These are phyloP conservation scores for Lophium mytilinum DNA, from an alignment of 495 filamentous ascomycete genomes.

Conservation along the genomic window DNA sequence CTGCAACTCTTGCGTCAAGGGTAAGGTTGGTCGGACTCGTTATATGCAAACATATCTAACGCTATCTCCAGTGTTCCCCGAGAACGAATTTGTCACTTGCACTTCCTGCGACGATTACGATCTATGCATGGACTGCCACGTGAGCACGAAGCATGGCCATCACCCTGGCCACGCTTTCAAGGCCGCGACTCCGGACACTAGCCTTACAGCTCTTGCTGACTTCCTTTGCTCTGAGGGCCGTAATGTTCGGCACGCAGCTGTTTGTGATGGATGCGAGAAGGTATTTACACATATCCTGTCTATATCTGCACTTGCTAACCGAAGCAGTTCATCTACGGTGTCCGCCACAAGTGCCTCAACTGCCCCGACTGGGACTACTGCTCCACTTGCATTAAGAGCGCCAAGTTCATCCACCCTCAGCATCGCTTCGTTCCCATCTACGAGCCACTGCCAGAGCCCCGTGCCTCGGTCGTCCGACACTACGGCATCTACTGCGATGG, in stretches of 20 bases:
- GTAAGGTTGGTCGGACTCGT: conserved; percentile 38
- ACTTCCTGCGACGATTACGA: conserved; percentile 81
- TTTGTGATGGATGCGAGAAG: conserved; percentile 93
- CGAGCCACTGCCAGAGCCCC: conserved; percentile 58
- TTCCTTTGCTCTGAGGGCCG: conserved; percentile 73
- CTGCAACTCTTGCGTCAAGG: conserved; percentile 85
- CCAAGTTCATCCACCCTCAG: conserved; percentile 59
- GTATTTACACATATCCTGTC: conserved; percentile 32
- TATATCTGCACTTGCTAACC: conserved; percentile 24
- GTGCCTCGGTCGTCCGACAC: conserved; percentile 44
- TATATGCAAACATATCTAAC: conserved; percentile 14
- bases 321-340: conserved; percentile 62
- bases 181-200: conserved; percentile 49
- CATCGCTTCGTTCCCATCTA: conserved; percentile 91
- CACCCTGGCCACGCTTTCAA: conserved; percentile 81
- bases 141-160: conserved; percentile 74
- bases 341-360: conserved; percentile 93
- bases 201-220: conserved; percentile 47
- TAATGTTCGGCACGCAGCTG: conserved; percentile 70
- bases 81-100: conserved; percentile 78
- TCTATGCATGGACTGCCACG: conserved; percentile 76
- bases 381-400: conserved; percentile 60
- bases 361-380: conserved; percentile 99
- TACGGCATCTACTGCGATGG: conserved; percentile 92
- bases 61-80: conserved; percentile 52